Evolutionary conservation across 2,329 filamentous ascomycete genomes (phyloP).

Genomic region (Macrophomina tecta): DNA sequence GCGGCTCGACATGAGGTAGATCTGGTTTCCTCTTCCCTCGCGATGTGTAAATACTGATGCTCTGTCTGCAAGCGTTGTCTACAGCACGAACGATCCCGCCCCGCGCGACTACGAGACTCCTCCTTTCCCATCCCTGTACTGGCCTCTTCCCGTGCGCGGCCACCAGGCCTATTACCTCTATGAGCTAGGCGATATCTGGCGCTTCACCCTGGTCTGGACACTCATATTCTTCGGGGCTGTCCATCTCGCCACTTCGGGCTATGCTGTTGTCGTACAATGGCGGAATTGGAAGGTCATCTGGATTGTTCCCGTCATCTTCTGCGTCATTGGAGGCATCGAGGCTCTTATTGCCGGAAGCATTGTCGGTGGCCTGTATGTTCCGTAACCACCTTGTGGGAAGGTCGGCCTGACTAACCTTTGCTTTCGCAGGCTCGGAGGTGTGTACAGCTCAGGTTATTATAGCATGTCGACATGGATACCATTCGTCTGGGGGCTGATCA

Average conservation of each 20-base stretch:
- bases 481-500: conserved; percentile 85
- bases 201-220: conserved; percentile 87
- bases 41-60: neutral
- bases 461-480: conserved; percentile 95
- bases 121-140: conserved; percentile 81
- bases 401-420: neutral
- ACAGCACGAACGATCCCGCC: conserved; percentile 51
- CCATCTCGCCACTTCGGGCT: conserved; percentile 73
- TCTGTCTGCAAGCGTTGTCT: conserved; percentile 48
- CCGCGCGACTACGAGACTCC: conserved; percentile 70
- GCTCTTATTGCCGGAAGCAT: conserved; percentile 81
- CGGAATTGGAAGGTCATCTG: conserved; percentile 66
- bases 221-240: conserved; percentile 77
- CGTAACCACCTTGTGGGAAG: neutral
- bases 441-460: conserved; percentile 83
- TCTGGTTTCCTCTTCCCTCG: neutral
- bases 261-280: conserved; percentile 75
- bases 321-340: conserved; percentile 74
- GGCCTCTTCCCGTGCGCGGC: conserved; percentile 66
- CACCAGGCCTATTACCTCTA: conserved; percentile 71
- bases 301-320: conserved; percentile 74
- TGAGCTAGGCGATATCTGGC: conserved; percentile 78
- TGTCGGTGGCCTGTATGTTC: conserved; percentile 75
- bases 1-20: conserved; percentile 39
- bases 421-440: conserved; percentile 69